Evolutionary conservation across 2,329 filamentous ascomycete genomes (phyloP).

Genomic region (Stemphylium lycopersici): DNA sequence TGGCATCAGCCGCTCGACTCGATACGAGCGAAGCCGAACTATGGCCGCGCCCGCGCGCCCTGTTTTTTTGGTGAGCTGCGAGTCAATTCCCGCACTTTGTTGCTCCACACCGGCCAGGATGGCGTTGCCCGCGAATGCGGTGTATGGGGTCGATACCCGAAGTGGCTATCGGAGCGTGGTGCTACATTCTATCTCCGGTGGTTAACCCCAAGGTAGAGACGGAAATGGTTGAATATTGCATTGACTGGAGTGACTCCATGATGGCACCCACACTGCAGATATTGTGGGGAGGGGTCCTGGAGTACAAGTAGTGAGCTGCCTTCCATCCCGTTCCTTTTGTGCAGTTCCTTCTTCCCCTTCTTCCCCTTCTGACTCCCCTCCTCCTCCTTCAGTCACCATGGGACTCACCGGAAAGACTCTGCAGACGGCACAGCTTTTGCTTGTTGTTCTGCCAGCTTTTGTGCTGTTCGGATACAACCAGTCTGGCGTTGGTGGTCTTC

Average conservation of each 20-base stretch:
- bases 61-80: constrained; percentile 6
- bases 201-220: constrained; percentile 21
- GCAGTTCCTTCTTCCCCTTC: constrained; percentile 13
- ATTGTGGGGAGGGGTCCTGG: constrained; percentile 26
- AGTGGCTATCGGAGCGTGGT: constrained; percentile 2
- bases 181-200: constrained; percentile 3
- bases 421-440: constrained; percentile 41
- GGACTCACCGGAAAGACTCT: constrained; percentile 34
- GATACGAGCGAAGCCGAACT: constrained; percentile 14
- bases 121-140: constrained; percentile 2
- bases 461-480: constrained; percentile 61
- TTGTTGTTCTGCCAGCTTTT: constrained; percentile 52
- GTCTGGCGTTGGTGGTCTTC: constrained; percentile 57
- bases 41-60: constrained; percentile 11
- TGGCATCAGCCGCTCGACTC: constrained; percentile 19
- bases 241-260: constrained; percentile 5
- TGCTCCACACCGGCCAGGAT: constrained; percentile 23
- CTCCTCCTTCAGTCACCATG: constrained; percentile 15
- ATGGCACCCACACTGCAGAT: constrained; percentile 20
- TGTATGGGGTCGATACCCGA: constrained; percentile 6
- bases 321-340: constrained; percentile 6
- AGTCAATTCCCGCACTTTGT: constrained; percentile 9
- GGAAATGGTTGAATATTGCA: constrained; percentile 4
- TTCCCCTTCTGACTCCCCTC: constrained; percentile 1
- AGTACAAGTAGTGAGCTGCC: constrained; percentile 26